Evolutionary conservation across 129 eudicot genomes (phyloP).

Genomic region (Pseudognaphalium luteoalbum): DNA sequence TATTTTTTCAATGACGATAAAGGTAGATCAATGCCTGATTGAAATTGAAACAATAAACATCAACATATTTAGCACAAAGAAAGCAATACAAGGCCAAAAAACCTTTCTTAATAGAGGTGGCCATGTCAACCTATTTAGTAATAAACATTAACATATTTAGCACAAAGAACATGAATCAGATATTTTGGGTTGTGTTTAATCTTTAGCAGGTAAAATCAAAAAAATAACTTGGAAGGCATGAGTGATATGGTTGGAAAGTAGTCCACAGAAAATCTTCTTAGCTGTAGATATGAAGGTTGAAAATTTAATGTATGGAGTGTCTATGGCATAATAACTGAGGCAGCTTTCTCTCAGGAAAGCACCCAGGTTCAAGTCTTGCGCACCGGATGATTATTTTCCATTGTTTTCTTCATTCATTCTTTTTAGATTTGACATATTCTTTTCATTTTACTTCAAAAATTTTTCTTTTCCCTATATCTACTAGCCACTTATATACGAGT

Average conservation of each 20-base stretch:
- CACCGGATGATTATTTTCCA: no score
- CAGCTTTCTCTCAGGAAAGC: no score
- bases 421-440: no score
- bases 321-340: no score
- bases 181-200: not conserved
- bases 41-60: conserved; percentile 2
- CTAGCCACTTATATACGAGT: no score
- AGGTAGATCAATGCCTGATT: conserved; percentile 68
- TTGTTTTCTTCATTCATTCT: no score
- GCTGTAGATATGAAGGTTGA: no score
- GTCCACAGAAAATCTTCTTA: not conserved
- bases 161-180: not conserved
- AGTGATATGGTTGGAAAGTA: not conserved
- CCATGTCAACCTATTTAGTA: not conserved
- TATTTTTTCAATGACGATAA: conserved; percentile 64
- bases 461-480: no score
- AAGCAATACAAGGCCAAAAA: not conserved
- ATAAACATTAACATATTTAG: not conserved
- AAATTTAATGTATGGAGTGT: no score
- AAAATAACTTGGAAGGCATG: not conserved
- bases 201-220: no score
- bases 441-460: no score
- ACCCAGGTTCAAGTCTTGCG: no score
- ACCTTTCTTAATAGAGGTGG: not conserved
- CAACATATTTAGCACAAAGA: not conserved